Percentiles rank a stretch among this genome's conserved stretches.
Conservation (phyloP, 139 green algal species). For the Axilococcus clingmanii region DNA sequence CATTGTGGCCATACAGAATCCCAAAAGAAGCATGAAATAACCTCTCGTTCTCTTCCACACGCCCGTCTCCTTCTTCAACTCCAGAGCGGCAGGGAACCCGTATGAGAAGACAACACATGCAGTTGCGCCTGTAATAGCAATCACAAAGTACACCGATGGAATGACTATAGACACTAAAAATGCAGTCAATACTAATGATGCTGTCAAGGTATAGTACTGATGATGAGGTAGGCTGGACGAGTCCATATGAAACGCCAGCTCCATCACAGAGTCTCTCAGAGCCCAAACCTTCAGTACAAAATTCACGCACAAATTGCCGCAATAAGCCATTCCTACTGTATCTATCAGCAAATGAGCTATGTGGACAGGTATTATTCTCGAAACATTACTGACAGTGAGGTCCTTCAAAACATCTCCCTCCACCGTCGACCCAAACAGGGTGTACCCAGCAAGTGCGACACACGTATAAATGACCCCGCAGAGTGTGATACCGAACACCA, state of each 20-base stretch:
- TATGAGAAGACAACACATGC: constrained; percentile 31
- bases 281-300: constrained; percentile 32
- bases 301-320: constrained; percentile 25
- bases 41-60: no score
- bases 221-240: background rate
- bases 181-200: constrained; percentile 3
- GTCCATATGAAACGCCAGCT: constrained; percentile 1
- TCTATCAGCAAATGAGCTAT: constrained; percentile 8
- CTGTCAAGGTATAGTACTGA: constrained; percentile 8
- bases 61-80: no score
- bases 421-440: constrained; percentile 17
- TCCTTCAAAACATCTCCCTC: constrained; percentile 31
- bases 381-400: constrained; percentile 9
- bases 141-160: constrained; percentile 17
- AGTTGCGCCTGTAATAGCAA: constrained; percentile 15
- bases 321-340: constrained; percentile 5
- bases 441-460: constrained; percentile 23
- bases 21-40: no score
- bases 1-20: no score
- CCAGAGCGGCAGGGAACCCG: constrained; percentile 14
- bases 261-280: constrained; percentile 10
- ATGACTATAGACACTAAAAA: constrained; percentile 17
- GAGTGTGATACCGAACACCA: background rate
- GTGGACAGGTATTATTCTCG: background rate
- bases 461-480: constrained; percentile 12